Evolutionary conservation across 192 early-diverging fungal genomes (phyloP), one percentile per base, ranked within the genome.

Genomic region (Rhizophagus clarus): DNA sequence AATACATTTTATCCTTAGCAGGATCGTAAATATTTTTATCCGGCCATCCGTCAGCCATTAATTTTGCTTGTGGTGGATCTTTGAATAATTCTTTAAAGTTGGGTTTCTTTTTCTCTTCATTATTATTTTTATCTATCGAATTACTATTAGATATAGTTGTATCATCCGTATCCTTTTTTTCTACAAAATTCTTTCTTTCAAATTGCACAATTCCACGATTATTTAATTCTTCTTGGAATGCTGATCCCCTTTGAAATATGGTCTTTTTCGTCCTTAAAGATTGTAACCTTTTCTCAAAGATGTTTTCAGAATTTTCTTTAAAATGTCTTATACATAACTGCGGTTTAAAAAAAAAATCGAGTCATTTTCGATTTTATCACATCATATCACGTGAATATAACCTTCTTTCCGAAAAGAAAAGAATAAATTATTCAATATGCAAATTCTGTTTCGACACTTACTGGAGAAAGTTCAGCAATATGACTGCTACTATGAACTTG

Each of bases 21-120:
- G 71, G 71, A 51, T 49, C 45, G 42, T 70, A 70, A 70, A 70
- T 22, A 37, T 70, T 34, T 70, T 70, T 37, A n/a, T 32, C 20
- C 11, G 68, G 68, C 68, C 68, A 70, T 42, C 68, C 68, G 24
- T 70, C 32, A 10, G 17, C 31, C 12, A 31, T 70, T 37, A 70
- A 4, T 17, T 37, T 40, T 7, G 22, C 68, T 40, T 31, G 68
- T 37, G 68, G 68, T n/a, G 68, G 68, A 70, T 70, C 49, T 56
- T 56, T 56, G 3, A 56, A 56, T 56, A 56, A 56, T 20, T 56
- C 49, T 56, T 56, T 22, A 20, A 0, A 20, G 14, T 20, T 56
- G 14, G 17, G 49, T 56, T 56, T 15, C 49, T 56, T 56, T 20
- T 10, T 17, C 14, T 15, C 20, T 56, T 56, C 5, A 3, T 56